Evolutionary conservation across 2,329 filamentous ascomycete species (phyloP), one percentile per base, ranked within the genome.

Genomic region (Rhynchosporium secalis): DNA sequence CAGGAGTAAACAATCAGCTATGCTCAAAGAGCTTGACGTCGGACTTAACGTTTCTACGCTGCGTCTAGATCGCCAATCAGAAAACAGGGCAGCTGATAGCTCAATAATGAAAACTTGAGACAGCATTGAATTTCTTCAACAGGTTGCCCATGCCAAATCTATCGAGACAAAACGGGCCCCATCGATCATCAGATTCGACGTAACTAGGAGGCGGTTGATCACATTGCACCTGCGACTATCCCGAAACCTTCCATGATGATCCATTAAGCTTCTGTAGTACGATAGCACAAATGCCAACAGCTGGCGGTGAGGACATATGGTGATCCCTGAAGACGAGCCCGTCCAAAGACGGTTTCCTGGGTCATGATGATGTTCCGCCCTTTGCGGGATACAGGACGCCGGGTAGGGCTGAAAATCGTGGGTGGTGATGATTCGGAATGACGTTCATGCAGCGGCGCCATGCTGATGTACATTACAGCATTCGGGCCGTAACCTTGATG

Each of bases 351-450:
- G 40, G 29, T 36, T 56, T 56, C 54, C 43, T 56, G 41, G 56
- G 45, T 40, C 56, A 46, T 26, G 56, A 48, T 38, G 56, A 49
- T 40, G 41, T 33, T 45, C 45, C 55, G 43, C 33, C 26, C 31
- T 40, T 4, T 20, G 55, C 55, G 55, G 51, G 54, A 52, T 45
- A 38, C 31, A 58, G 31, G 49, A 58, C 41, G 57, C 64, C 67
- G 67, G 67, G 67, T 69, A 69, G 66, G 67, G 67, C 67, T 69
- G 67, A 69, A 38, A 49, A 15, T 46, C 20, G 57, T 51, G 57
- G 48, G 36, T 43, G 36, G 40, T 57, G 43, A 46, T 40, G 31
- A 15, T 51, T 52, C 45, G 36, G 58, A 48, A 45, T 20, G 48
- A 60, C 28, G 41, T 28, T 52, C 47, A 54, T 52, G 48, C 47